Evolutionary conservation across 768 basidiomycete species (phyloP), one percentile per base, ranked within the genome.

Genomic region (Rossbeevera mucosa): DNA sequence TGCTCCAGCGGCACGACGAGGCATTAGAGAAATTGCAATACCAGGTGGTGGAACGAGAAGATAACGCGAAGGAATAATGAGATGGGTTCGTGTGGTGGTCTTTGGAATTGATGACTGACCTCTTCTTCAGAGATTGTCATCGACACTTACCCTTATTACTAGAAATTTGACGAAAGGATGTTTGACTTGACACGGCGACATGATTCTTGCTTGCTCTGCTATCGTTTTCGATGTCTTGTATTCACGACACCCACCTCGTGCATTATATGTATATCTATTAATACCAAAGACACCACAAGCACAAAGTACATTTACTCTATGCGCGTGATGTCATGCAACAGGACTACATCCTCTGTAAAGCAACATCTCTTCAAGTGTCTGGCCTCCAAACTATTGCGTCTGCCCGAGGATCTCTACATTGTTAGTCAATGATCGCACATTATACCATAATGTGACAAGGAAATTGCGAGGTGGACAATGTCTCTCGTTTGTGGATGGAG

Each of bases 1-100:
- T 97, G 50, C 66, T 94, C 56, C 75, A 67, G 57, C 73, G 76
- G 66, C 85, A 88, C 59, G 83, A 89, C 16, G 59, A 66, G 31
- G 56, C 31, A 56, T 57, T 73, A 59, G 59, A 52, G 13, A 25
- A 14, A 5, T 13, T 33, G 16, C 6, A 44, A 0, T 12, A 25
- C 3, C 7, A 42, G 22, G 20, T 20, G 12, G 26, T 3, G 46
- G 7, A 18, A 38, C 18, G 4, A 18, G 18, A 38, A 9, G 36
- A 38, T 3, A 38, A 18, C 11, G 11, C 5, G 36, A 38, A 11
- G 4, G 31, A 3, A 33, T 33, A 33, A 4, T 33, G 33, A 22
- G 18, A 29, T 3, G 7, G 7, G 7, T 7, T 14, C 13, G 7
- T 24, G 42, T 43, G 16, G 52, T 43, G 22, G 7, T 30, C 1